These are phyloP conservation scores for Diversispora eburnea DNA, from an alignment of 192 early-diverging fungal species.

Conservation along the genomic window DNA sequence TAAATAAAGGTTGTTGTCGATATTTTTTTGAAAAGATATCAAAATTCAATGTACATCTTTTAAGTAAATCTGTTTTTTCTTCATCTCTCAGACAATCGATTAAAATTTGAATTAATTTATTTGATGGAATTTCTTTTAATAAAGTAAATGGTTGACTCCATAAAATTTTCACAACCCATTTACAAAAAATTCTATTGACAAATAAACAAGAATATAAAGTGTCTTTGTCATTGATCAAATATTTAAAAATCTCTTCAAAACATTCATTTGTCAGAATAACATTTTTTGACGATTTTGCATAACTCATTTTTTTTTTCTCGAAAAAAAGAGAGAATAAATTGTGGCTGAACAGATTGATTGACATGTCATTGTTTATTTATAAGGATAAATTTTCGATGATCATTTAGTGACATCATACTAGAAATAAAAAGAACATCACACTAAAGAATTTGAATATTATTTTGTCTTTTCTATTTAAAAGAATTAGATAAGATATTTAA, in stretches of 20 bases:
- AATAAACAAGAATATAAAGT: neutral
- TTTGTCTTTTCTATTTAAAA: too few species aligned
- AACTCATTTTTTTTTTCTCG: too few species aligned
- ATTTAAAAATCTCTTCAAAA: slow-evolving; percentile 1
- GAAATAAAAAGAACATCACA: too few species aligned
- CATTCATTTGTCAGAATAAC: neutral
- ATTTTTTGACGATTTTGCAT: neutral
- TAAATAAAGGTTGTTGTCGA: neutral
- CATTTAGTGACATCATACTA: too few species aligned
- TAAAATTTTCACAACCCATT: neutral
- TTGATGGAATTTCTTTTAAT: neutral
- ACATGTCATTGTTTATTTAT: too few species aligned
- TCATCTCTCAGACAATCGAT: neutral
- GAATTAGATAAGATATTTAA: too few species aligned
- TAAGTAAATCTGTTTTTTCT: neutral
- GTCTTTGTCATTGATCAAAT: neutral
- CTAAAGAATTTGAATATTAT: too few species aligned
- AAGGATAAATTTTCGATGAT: too few species aligned
- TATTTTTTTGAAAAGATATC: neutral
- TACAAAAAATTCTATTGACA: neutral
- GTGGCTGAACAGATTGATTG: too few species aligned
- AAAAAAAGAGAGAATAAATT: too few species aligned
- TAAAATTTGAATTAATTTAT: neutral
- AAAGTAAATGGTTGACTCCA: neutral
- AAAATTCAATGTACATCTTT: neutral